Conservation (phyloP, 495 filamentous ascomycete genomes). For the Hyaloscypha hepaticicola region DNA sequence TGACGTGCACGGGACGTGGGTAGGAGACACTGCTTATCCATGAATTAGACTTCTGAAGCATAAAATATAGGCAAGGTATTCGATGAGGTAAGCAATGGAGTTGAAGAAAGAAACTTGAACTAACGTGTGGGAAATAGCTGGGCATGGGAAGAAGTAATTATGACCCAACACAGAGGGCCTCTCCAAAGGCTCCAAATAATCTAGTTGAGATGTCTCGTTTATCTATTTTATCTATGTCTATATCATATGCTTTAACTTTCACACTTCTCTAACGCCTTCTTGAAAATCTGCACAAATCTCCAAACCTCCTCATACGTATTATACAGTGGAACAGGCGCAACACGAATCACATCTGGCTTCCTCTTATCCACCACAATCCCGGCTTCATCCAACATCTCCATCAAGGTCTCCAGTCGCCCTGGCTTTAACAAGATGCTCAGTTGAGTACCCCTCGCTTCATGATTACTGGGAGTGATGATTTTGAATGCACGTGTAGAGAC, state of each 20-base stretch:
- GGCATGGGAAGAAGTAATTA: no score
- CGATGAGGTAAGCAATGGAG: no score
- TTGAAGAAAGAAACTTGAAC: no score
- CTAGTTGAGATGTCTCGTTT: no score
- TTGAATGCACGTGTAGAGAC: constrained; percentile 50
- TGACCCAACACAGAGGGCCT: no score
- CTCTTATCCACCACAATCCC: constrained; percentile 85
- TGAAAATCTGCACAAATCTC: constrained; percentile 67
- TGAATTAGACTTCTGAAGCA: no score
- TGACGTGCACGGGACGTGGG: no score
- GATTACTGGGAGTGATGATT: constrained; percentile 78
- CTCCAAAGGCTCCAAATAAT: no score
- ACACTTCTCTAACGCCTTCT: constrained; percentile 43
- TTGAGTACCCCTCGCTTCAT: constrained; percentile 77
- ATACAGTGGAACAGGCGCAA: constrained; percentile 92
- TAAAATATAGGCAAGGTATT: no score
- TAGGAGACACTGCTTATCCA: no score
- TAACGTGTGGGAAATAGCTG: no score
- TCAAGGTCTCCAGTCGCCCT: constrained; percentile 66
- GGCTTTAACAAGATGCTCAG: constrained; percentile 70
- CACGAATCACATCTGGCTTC: constrained; percentile 83
- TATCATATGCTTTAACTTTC: not conserved
- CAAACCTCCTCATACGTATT: constrained; percentile 83
- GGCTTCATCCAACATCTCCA: constrained; percentile 63
- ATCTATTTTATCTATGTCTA: not conserved